A percentile compares a stretch with the other conserved stretches of the same genome.
These are phyloP conservation scores for Geotrichum europaeum DNA, from an alignment of 1,139 yeast genomes.

Conservation along the genomic window DNA sequence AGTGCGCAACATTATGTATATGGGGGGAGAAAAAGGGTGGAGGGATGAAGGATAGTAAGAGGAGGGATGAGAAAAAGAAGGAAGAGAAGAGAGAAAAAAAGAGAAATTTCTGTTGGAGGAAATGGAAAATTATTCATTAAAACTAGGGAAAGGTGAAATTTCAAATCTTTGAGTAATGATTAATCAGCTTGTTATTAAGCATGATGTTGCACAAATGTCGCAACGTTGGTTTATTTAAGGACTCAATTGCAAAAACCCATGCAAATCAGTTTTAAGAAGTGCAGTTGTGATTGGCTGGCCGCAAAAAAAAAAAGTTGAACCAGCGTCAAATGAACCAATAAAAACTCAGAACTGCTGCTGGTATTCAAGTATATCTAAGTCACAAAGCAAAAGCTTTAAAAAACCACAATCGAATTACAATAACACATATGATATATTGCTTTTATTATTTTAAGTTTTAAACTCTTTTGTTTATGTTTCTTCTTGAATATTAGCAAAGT, in stretches of 20 bases:
- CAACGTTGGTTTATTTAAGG: neutral
- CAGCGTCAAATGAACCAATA: neutral
- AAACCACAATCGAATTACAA: too few relatives aligned
- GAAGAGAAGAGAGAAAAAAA: constrained; percentile 3
- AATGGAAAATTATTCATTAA: neutral
- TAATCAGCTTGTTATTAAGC: neutral
- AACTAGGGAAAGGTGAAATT: constrained; percentile 7
- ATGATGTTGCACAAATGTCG: neutral
- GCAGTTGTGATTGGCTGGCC: neutral
- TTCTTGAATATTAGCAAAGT: too few relatives aligned
- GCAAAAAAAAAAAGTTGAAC: neutral
- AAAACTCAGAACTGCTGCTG: neutral
- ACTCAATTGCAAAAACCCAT: neutral
- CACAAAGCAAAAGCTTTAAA: too few relatives aligned
- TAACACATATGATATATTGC: too few relatives aligned
- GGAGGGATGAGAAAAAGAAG: constrained; percentile 19
- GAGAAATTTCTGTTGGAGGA: neutral
- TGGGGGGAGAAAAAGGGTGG: constrained; percentile 13
- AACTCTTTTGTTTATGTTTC: too few relatives aligned
- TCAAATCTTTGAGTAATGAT: neutral
- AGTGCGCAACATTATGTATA: constrained; percentile 37
- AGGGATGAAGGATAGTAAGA: constrained; percentile 20
- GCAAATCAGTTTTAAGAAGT: neutral
- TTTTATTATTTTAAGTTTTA: too few relatives aligned
- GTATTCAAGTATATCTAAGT: too few relatives aligned